phyloP scores from a whole-genome alignment of 331 rosid species.

The Erythrophleum ivorense region DNA sequence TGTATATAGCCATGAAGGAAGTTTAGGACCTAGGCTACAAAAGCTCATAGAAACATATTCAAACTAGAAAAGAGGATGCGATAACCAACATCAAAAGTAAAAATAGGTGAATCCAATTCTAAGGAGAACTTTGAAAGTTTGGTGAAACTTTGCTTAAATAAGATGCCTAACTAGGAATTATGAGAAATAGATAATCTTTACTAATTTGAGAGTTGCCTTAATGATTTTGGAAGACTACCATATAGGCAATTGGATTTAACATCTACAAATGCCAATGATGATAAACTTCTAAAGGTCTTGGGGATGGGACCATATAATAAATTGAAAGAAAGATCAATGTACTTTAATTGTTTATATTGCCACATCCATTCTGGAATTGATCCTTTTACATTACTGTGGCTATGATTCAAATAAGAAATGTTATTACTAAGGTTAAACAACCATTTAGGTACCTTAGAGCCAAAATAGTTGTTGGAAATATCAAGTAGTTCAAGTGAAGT shows the following conservation, averaged over 20 bases:
- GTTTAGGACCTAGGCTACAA: no score
- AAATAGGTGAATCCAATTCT: background rate
- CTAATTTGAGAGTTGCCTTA: background rate
- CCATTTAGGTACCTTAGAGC: background rate
- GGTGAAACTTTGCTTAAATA: background rate
- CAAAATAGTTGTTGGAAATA: background rate
- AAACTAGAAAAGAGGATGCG: background rate
- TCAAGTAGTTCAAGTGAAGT: background rate
- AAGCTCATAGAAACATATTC: background rate
- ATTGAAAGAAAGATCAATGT: slow-evolving; percentile 12
- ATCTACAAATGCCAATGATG: slow-evolving; percentile 20
- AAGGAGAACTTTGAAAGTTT: background rate
- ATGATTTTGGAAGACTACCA: slow-evolving; percentile 5
- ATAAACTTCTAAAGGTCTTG: slow-evolving; percentile 4
- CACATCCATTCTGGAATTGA: slow-evolving; percentile 18
- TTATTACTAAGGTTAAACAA: background rate
- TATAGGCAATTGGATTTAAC: background rate
- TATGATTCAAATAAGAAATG: background rate
- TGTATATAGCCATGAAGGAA: no score
- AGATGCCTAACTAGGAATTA: background rate
- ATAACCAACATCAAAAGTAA: background rate
- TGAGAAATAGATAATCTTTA: background rate
- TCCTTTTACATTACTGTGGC: background rate
- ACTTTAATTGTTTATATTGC: background rate
- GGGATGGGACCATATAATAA: slow-evolving; percentile 1